Evolutionary conservation across 2,329 filamentous ascomycete species (phyloP), one percentile per base, ranked within the genome.

Genomic region (Sporothrix protearum): DNA sequence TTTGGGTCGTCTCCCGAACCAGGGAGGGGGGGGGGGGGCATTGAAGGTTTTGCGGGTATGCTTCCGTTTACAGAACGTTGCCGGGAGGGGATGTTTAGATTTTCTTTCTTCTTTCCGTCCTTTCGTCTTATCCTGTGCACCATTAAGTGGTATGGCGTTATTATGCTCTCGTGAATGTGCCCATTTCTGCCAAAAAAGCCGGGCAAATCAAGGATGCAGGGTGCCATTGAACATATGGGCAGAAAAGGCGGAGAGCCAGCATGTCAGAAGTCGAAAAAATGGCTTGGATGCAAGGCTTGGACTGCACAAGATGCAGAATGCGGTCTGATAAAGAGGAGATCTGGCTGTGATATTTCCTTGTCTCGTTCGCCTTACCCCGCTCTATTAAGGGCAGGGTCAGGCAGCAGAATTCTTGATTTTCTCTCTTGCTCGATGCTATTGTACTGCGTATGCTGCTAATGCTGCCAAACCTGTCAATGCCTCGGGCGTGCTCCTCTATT

Each of bases 371-470:
- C 57, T 28, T 63, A 42, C 36, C 36, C n/a, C 36, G 28, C 55
- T 57, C 16, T 25, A 12, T 64, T 39, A 47, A 47, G 61, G 66
- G 51, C 39, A 22, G 22, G 67, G 16, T 51, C 49, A 69, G 68
- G 68, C 68, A 69, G 25, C 68, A 69, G 36, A 33, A 69, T 61
- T 69, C 36, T 55, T 7, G 28, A 49, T 55, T 61, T 10, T 3
- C 10, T 25, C 9, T 45, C 14, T 59, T 19, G 42, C 49, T 53
- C 22, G 49, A 53, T 53, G 22, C 25, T 51, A 22, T n/a, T n/a
- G n/a, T n/a, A n/a, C n/a, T n/a, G n/a, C n/a, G n/a, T n/a, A 22
- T 9, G 8, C 22, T 51, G 6, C 39, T 14, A 19, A 47, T 53
- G 51, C 51, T 10, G 55, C 30, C 39, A 25, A 25, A 36, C 30